These are phyloP conservation scores for Sporothrix phasma DNA, from an alignment of 2,329 filamentous ascomycete species.

Conservation along the genomic window DNA sequence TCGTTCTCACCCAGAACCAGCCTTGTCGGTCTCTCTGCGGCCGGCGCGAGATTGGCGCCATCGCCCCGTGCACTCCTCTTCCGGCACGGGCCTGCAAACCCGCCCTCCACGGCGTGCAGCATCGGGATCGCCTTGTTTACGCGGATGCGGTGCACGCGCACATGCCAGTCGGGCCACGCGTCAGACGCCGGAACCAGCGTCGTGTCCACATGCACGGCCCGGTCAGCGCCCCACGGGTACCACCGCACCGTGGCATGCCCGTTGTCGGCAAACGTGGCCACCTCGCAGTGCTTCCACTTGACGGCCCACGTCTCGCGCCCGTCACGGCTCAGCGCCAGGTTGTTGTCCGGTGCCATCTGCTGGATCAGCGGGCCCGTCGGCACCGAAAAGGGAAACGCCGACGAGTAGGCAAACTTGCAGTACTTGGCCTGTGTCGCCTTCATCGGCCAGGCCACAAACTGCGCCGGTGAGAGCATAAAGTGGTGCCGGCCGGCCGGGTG, in stretches of 20 bases:
- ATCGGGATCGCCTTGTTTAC: background rate
- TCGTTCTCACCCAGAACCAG: background rate
- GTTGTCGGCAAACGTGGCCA: background rate
- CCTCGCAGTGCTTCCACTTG: constrained; percentile 12
- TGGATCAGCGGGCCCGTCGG: constrained; percentile 25
- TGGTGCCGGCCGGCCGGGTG: constrained; percentile 24
- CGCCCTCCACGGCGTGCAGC: constrained; percentile 21
- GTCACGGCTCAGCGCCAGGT: constrained; percentile 19
- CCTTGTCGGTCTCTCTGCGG: background rate
- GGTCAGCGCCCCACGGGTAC: constrained; percentile 17
- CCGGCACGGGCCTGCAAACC: constrained; percentile 21
- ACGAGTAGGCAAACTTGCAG: constrained; percentile 34
- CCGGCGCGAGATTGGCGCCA: constrained; percentile 1
- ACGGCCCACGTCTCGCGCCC: constrained; percentile 19
- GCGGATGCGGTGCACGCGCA: constrained; percentile 27
- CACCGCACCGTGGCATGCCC: constrained; percentile 13
- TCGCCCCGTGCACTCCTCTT: background rate
- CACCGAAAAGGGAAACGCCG: constrained; percentile 31
- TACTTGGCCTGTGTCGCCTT: constrained; percentile 31
- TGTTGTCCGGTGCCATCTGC: constrained; percentile 22
- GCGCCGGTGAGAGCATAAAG: constrained; percentile 30
- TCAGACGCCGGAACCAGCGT: constrained; percentile 28
- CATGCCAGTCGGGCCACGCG: constrained; percentile 30
- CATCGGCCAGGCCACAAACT: constrained; percentile 26
- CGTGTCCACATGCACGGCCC: constrained; percentile 26